phyloP scores from a whole-genome alignment of 176 grass and related monocot genomes.

The Paspalum vaginatum region DNA sequence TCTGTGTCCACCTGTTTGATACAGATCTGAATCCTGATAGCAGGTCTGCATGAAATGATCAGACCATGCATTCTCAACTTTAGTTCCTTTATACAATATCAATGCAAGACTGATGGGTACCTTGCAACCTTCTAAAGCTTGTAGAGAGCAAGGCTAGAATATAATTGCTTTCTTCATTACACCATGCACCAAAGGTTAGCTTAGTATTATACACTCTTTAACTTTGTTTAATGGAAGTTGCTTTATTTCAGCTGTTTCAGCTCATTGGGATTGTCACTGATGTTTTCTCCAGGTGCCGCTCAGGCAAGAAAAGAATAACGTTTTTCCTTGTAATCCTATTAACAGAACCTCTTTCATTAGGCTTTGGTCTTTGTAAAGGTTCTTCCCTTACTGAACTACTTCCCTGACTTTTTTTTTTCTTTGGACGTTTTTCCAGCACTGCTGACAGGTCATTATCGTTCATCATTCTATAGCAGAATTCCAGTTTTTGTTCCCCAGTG shows the following conservation, averaged over 20 bases:
- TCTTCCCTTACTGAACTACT: slow-evolving; percentile 44
- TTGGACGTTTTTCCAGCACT: background rate
- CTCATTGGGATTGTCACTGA: slow-evolving; percentile 29
- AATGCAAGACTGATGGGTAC: slow-evolving; percentile 29
- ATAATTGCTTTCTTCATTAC: slow-evolving; percentile 38
- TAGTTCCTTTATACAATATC: slow-evolving; percentile 21
- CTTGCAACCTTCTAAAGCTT: slow-evolving; percentile 33
- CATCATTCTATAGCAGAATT: slow-evolving; percentile 23
- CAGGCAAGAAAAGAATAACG: slow-evolving; percentile 11
- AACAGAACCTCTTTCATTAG: slow-evolving; percentile 4
- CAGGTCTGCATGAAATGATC: slow-evolving; percentile 34
- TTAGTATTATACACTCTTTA: slow-evolving; percentile 33
- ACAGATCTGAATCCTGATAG: slow-evolving; percentile 26
- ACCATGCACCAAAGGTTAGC: slow-evolving; percentile 35
- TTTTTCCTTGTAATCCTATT: slow-evolving; percentile 15
- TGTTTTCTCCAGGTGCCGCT: slow-evolving; percentile 1
- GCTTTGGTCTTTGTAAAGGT: slow-evolving; percentile 36
- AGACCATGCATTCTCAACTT: slow-evolving; percentile 7
- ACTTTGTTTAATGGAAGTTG: slow-evolving; percentile 22
- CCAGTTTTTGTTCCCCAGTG: background rate
- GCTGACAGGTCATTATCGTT: background rate
- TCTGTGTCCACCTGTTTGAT: slow-evolving; percentile 8
- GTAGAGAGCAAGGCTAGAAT: slow-evolving; percentile 30
- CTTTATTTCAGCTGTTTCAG: slow-evolving; percentile 38
- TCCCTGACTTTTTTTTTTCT: background rate